Conservation (phyloP, 2,329 filamentous ascomycete species). For the Sporothrix schenckii region DNA sequence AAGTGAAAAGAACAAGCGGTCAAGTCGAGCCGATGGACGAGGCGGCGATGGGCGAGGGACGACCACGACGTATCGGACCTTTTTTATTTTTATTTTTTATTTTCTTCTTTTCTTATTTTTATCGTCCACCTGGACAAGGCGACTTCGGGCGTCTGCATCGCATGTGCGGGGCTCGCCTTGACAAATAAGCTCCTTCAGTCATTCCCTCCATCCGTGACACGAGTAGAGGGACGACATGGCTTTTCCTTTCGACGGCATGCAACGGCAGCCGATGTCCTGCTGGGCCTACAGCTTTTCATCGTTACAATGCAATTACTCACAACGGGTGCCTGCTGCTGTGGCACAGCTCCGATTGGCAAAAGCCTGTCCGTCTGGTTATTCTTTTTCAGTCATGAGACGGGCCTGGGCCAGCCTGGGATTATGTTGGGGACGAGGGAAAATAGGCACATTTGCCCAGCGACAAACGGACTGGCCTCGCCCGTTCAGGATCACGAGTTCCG, state of each 20-base stretch:
- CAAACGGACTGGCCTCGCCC: neutral
- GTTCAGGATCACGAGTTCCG: constrained; percentile 6
- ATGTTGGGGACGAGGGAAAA: neutral
- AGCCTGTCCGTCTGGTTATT: neutral
- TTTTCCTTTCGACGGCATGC: neutral
- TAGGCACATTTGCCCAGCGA: neutral
- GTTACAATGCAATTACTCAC: neutral
- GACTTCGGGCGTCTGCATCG: constrained; percentile 22
- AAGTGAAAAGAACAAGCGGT: constrained; percentile 1
- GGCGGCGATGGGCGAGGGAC: neutral
- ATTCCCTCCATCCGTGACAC: neutral
- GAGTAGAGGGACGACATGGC: too few relatives aligned
- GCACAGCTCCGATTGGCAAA: constrained; percentile 11
- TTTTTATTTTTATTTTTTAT: too few relatives aligned
- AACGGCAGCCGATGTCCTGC: neutral
- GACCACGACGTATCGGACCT: too few relatives aligned
- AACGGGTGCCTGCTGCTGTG: neutral
- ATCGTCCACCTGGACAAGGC: neutral
- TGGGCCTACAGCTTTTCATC: neutral
- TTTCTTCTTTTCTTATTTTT: too few relatives aligned
- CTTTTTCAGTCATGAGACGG: neutral
- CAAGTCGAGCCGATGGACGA: constrained; percentile 1
- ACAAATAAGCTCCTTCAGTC: too few relatives aligned
- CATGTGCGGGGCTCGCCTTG: neutral
- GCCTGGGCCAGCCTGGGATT: neutral